Conservation (phyloP, 306 rosid species). For the Trifolium repens region DNA sequence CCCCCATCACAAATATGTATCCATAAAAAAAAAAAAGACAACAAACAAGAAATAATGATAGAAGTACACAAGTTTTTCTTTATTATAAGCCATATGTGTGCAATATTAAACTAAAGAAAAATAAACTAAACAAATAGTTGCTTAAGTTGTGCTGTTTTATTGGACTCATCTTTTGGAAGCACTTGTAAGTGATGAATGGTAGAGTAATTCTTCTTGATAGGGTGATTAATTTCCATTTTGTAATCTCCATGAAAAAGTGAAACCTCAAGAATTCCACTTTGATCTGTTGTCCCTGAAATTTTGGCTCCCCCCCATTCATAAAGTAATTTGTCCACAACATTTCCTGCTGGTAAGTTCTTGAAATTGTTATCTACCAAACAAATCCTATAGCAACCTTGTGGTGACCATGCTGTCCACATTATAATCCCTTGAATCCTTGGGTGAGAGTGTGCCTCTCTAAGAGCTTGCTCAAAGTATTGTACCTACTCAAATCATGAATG, state of each 20-base stretch:
- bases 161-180: background rate
- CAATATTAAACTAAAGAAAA: too few relatives aligned
- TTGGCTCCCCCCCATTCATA: constrained; percentile 54
- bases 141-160: background rate
- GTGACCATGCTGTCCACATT: constrained; percentile 61
- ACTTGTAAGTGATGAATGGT: constrained; percentile 24
- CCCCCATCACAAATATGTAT: too few relatives aligned
- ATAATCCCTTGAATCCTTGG: constrained; percentile 55
- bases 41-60: too few relatives aligned
- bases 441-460: too few relatives aligned
- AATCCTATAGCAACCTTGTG: constrained; percentile 60
- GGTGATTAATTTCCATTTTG: constrained; percentile 25
- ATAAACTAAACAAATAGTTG: background rate
- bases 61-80: too few relatives aligned
- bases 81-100: too few relatives aligned
- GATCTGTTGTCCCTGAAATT: constrained; percentile 29
- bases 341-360: constrained; percentile 65
- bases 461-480: too few relatives aligned
- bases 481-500: constrained; percentile 43
- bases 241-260: constrained; percentile 44
- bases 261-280: constrained; percentile 33
- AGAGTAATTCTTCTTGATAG: constrained; percentile 2
- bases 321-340: constrained; percentile 69
- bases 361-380: constrained; percentile 71
- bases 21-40: too few relatives aligned